These are phyloP conservation scores for Trichosporon ovoides DNA, from an alignment of 1,284 basidiomycete species.

Conservation along the genomic window DNA sequence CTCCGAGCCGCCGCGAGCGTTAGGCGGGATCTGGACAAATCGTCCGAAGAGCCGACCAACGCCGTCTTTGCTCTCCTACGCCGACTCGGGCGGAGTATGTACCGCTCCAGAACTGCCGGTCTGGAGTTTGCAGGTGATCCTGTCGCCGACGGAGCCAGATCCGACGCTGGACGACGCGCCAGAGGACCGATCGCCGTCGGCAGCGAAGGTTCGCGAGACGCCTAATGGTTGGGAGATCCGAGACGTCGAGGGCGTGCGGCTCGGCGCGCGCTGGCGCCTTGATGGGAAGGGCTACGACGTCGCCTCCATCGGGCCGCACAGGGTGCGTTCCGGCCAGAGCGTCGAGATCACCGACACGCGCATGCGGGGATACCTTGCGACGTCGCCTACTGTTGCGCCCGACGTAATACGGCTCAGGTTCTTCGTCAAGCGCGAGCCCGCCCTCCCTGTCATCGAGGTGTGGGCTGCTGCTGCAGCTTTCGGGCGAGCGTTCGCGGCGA, in stretches of 20 bases:
- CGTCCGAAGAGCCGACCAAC: neutral
- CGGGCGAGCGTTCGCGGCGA: constrained; percentile 6
- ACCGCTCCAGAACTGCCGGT: constrained; percentile 62
- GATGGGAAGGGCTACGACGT: constrained; percentile 84
- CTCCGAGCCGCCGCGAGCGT: neutral
- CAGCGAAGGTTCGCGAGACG: constrained; percentile 58
- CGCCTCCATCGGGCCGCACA: constrained; percentile 73
- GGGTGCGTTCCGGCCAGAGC: constrained; percentile 68
- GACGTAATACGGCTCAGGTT: neutral
- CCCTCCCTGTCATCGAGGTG: neutral
- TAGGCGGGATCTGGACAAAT: neutral
- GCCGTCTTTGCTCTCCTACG: neutral
- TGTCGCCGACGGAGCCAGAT: constrained; percentile 53
- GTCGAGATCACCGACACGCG: constrained; percentile 69
- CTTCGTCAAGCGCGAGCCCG: neutral
- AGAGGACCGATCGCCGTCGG: constrained; percentile 64
- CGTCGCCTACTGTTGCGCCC: neutral
- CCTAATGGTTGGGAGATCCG: constrained; percentile 62
- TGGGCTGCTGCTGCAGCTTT: constrained; percentile 12
- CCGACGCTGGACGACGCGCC: constrained; percentile 42
- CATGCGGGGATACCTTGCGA: constrained; percentile 52
- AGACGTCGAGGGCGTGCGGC: constrained; percentile 64
- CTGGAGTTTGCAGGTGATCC: constrained; percentile 66
- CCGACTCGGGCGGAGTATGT: constrained; percentile 67
- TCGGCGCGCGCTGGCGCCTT: constrained; percentile 67